phyloP scores from a whole-genome alignment of 768 basidiomycete species.

The Daedaleopsis nitida region DNA sequence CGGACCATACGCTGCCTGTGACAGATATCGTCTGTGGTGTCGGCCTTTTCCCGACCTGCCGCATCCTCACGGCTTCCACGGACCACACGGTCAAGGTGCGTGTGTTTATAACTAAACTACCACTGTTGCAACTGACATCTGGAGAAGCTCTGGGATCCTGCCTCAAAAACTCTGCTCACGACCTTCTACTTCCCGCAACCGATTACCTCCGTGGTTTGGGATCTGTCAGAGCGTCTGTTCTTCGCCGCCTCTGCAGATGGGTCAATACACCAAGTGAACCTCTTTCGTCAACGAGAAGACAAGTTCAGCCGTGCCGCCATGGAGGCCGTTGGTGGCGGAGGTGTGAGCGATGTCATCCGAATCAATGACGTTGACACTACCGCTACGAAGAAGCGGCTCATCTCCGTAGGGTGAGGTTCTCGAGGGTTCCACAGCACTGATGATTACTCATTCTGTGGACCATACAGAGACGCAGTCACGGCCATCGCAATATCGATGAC shows the following conservation, averaged over 20 bases:
- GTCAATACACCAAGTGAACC: conserved; percentile 75
- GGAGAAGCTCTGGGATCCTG: conserved; percentile 75
- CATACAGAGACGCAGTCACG: conserved; percentile 68
- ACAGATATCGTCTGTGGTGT: conserved; percentile 81
- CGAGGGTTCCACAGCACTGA: background rate
- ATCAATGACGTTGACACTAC: conserved; percentile 56
- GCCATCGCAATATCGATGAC: conserved; percentile 77
- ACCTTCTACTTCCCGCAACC: conserved; percentile 88
- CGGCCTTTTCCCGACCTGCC: conserved; percentile 75
- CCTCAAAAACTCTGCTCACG: conserved; percentile 72
- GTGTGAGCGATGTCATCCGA: conserved; percentile 68
- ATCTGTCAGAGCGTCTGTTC: conserved; percentile 84
- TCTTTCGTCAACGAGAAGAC: conserved; percentile 66
- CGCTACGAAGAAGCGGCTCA: conserved; percentile 57
- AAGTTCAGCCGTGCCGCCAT: conserved; percentile 51
- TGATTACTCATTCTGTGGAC: background rate
- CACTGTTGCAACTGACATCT: conserved; percentile 6
- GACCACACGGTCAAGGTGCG: conserved; percentile 92
- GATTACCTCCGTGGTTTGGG: conserved; percentile 71
- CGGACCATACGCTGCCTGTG: conserved; percentile 92
- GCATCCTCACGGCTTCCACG: conserved; percentile 76
- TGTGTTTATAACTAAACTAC: background rate
- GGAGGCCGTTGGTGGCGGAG: conserved; percentile 78
- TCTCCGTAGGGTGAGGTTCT: conserved; percentile 62
- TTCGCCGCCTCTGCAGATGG: conserved; percentile 82